phyloP scores from a whole-genome alignment of 352 stramenopile species.

The Phytopythium aichiense region DNA sequence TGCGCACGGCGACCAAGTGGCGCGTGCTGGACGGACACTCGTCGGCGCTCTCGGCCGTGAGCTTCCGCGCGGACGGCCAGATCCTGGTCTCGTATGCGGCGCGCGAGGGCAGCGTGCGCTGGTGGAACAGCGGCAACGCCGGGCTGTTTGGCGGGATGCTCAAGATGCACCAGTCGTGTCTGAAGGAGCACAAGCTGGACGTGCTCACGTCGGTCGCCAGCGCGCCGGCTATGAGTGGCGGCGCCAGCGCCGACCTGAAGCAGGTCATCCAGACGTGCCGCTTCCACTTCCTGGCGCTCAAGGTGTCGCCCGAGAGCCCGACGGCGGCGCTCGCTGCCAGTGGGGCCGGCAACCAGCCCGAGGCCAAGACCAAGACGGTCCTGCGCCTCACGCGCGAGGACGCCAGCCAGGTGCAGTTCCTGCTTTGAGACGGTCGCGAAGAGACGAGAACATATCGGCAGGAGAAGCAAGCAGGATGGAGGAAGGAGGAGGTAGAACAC shows the following conservation, averaged over 20 bases:
- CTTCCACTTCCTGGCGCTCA: conserved; percentile 72
- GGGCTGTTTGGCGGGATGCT: conserved; percentile 81
- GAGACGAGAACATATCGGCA: too few relatives aligned
- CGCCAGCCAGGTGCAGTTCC: conserved; percentile 77
- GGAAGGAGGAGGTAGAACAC: neutral
- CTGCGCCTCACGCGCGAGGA: conserved; percentile 73
- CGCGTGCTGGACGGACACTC: conserved; percentile 79
- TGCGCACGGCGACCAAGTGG: conserved; percentile 87
- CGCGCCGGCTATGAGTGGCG: conserved; percentile 47
- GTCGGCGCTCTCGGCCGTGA: conserved; percentile 63
- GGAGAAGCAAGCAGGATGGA: neutral
- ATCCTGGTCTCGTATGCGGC: conserved; percentile 83
- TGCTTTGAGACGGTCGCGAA: conserved; percentile 29
- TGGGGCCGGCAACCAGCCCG: conserved; percentile 5
- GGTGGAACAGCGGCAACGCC: conserved; percentile 82
- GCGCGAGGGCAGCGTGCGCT: conserved; percentile 71
- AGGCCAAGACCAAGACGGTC: conserved; percentile 34
- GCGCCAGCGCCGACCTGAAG: conserved; percentile 61
- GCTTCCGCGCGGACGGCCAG: conserved; percentile 68
- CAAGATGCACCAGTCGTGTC: conserved; percentile 85
- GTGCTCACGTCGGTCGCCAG: conserved; percentile 36
- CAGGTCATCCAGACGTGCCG: conserved; percentile 84
- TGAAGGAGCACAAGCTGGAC: conserved; percentile 78
- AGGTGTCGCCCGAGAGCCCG: conserved; percentile 24
- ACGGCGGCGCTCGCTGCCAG: neutral